Base-by-base conservation (phyloP, 1,139 yeast genomes). In the Candida freyschussii region DNA sequence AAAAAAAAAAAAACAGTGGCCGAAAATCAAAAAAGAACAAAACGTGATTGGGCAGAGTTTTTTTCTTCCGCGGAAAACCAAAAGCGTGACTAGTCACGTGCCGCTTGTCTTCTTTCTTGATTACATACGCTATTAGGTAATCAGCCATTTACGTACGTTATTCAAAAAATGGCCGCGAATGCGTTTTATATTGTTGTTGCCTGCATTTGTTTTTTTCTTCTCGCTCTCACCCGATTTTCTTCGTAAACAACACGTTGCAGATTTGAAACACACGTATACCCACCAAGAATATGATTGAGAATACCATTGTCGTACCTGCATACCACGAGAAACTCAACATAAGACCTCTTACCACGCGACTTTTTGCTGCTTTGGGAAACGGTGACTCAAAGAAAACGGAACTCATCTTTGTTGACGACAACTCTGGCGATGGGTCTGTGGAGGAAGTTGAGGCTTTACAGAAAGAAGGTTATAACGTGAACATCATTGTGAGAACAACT, bases 371-470 rank as follows among this genome's bases (percentile, higher is more conserved):
- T 20, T 44, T 66, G 36, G 69, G 69, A 40, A 61, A 56, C 31
- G 56, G 54, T 15, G 59, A 52, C 7, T 57, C 68, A 12, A 56
- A 59, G 36, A 48, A 42, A 19, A 63, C 70, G 4, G 72, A 66
- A 45, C 50, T 66, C 43, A 64, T 65, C 50, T 65, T 62, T 41
- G 72, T 66, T 23, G 72, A 66, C 44, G 72, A 66, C 47, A 66
- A 66, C 49, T 64, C 70, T n/a, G 55, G 59, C 27, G 71, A 66
- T 45, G 72, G 71, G 5, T 65, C 71, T 11, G 70, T 63, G 17
- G 71, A 66, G 44, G 71, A 64, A 40, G 72, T 66, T 21, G 69
- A 63, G 34, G 52, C 52, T 15, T 45, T 65, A 30, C 53, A 60
- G 38, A 57, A 58, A 33, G 60, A 62, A 41, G 70, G 70, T 16